These are phyloP conservation scores for Pseudomassariella vexata DNA, from an alignment of 2,329 filamentous ascomycete species.

Conservation along the genomic window DNA sequence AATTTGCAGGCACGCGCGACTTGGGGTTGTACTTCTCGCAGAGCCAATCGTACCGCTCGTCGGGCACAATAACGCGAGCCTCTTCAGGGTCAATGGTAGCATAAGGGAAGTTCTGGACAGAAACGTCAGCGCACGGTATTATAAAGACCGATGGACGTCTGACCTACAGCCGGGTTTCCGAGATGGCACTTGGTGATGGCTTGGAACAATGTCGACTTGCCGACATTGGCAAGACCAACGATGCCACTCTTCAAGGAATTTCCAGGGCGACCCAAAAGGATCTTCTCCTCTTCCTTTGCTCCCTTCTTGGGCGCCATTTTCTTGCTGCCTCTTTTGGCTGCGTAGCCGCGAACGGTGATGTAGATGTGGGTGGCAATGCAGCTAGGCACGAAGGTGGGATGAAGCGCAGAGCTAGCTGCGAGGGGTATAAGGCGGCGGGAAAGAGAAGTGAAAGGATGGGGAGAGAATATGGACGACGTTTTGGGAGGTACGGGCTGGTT, in stretches of 20 bases:
- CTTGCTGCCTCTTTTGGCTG: conserved; percentile 52
- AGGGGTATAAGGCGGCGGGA: conserved; percentile 41
- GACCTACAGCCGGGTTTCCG: conserved; percentile 87
- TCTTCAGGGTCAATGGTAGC: conserved; percentile 99
- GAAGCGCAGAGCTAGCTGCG: conserved; percentile 65
- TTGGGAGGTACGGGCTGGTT: conserved; percentile 32
- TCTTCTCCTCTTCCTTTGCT: conserved; percentile 84
- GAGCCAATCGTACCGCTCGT: conserved; percentile 94
- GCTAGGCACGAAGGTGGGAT: conserved; percentile 44
- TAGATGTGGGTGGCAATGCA: conserved; percentile 32
- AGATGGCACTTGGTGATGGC: conserved; percentile 96
- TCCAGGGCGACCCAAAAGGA: conserved; percentile 89
- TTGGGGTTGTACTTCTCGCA: conserved; percentile 97
- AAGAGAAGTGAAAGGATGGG: conserved; percentile 48
- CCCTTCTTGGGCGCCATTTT: conserved; percentile 99
- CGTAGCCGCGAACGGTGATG: conserved; percentile 50
- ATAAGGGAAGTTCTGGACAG: conserved; percentile 84
- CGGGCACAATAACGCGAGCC: conserved; percentile 92
- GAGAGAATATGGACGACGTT: conserved; percentile 36
- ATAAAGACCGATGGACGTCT: conserved; percentile 20
- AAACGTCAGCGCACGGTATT: conserved; percentile 25
- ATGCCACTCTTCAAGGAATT: conserved; percentile 99
- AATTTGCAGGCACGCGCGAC: conserved; percentile 90
- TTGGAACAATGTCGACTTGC: conserved; percentile 99
- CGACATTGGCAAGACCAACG: conserved; percentile 98